A percentile compares a stretch with the other conserved stretches of the same genome.
These are phyloP conservation scores for Rhizophagus sp. DNA, from an alignment of 192 early-diverging fungal genomes.

Conservation along the genomic window DNA sequence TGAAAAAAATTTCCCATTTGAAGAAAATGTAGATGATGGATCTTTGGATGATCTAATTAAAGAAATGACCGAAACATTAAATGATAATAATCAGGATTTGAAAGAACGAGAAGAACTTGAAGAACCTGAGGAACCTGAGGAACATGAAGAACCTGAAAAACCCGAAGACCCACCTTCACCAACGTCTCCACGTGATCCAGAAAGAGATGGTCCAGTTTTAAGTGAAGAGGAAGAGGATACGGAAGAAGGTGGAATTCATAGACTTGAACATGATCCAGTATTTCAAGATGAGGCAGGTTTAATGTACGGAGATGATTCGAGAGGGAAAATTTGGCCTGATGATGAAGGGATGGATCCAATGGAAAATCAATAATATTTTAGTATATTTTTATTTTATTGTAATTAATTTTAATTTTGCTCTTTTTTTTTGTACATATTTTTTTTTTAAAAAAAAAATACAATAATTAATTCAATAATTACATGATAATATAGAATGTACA, in stretches of 20 bases:
- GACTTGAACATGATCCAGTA: not conserved
- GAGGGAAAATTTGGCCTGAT: not conserved
- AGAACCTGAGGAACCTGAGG: not conserved
- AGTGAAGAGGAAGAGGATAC: not conserved
- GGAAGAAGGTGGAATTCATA: not conserved
- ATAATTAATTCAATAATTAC: too few relatives aligned
- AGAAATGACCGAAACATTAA: not conserved
- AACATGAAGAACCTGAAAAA: not conserved
- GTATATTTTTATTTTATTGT: too few relatives aligned
- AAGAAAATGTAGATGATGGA: not conserved
- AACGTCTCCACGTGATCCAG: not conserved
- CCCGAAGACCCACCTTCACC: not conserved
- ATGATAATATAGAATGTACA: too few relatives aligned
- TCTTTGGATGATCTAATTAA: not conserved
- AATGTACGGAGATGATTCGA: not conserved
- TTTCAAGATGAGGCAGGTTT: constrained; percentile 18
- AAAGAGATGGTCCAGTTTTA: not conserved
- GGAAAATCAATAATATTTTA: not conserved
- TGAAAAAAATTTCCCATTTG: not conserved
- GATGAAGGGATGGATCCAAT: constrained; percentile 19
- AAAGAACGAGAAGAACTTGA: not conserved
- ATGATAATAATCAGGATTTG: not conserved
- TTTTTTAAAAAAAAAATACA: too few relatives aligned
- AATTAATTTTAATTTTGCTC: too few relatives aligned
- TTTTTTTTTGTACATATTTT: too few relatives aligned